Base-by-base conservation (phyloP, 1,139 yeast species). In the Saccharomycopsis phalli region DNA sequence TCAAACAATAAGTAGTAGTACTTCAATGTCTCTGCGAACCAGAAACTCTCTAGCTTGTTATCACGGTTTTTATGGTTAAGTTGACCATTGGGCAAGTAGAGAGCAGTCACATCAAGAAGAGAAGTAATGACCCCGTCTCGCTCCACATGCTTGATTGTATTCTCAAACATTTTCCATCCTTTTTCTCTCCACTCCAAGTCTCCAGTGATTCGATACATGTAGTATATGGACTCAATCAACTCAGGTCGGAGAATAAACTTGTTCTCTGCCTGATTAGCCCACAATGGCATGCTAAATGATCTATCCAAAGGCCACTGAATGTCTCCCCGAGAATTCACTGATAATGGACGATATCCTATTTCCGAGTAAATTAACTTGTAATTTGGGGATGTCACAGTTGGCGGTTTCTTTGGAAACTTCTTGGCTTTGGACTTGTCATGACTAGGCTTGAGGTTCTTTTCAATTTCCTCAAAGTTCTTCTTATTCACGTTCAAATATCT, bases 1-100 rank as follows among this genome's bases (percentile, higher is more conserved):
- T 76, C 77, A 56, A 80, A 81, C 51, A 82, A 63, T 47, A 82
- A 63, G 57, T 78, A 81, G 49, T 76, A 76, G 57, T 81, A 81
- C 57, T 82, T 81, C 55, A 82, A 64, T 1, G 93, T 81, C 55
- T 81, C 88, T 0, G 84, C 83, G 60, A 76, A 71, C 91, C 91
- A 82, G 63, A 77, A 81, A 28, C 82, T 74, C 50, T 79, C 86
- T 40, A 73, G 60, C 43, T 67, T 65, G 51, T 76, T 76, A 34
- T 62, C 57, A 7, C 48, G 47, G 23, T 49, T 47, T 26, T 35
- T 38, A 2, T 34, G 25, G 21, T 50, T 49, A 13, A 51, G 50
- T 37, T 51, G 50, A 20, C 47, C 56, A 2, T 71, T 60, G 17
- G 45, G n/a, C 19, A 26, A 11, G 13, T 63, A 61, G 19, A 45